A percentile compares a stretch with the other conserved stretches of the same genome.
Conservation (phyloP, 2,329 filamentous ascomycete genomes). For the Penicillium janthinellum region DNA sequence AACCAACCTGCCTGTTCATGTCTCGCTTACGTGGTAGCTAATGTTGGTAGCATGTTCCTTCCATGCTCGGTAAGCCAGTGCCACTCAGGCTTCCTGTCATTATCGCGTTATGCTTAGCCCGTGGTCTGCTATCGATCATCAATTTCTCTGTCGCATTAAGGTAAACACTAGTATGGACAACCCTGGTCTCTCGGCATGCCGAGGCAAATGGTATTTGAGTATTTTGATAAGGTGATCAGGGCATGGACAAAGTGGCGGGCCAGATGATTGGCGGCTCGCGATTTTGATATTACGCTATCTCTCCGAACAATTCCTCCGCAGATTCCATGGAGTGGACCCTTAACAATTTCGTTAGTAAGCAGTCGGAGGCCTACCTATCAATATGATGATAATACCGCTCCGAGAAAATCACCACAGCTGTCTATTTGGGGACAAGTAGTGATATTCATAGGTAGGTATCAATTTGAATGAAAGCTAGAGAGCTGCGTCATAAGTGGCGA, state of each 20-base stretch:
- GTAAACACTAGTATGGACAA: background rate
- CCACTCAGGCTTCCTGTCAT: background rate
- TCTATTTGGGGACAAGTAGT: too few species aligned
- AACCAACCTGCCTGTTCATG: too few species aligned
- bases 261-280: background rate
- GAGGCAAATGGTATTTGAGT: background rate
- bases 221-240: background rate
- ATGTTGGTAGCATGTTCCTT: too few species aligned
- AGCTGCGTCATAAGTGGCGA: background rate
- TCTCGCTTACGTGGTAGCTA: too few species aligned
- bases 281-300: constrained; percentile 7
- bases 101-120: background rate
- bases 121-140: background rate
- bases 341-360: too few species aligned
- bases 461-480: background rate
- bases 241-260: background rate
- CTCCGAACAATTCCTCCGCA: background rate
- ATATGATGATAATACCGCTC: background rate
- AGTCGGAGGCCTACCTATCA: background rate
- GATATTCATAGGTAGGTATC: background rate
- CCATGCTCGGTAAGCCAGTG: background rate
- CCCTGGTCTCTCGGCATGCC: background rate
- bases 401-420: background rate
- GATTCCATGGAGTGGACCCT: background rate
- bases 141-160: background rate